Base-by-base conservation (phyloP, 768 basidiomycete genomes). In the Mycena epipterygia region DNA sequence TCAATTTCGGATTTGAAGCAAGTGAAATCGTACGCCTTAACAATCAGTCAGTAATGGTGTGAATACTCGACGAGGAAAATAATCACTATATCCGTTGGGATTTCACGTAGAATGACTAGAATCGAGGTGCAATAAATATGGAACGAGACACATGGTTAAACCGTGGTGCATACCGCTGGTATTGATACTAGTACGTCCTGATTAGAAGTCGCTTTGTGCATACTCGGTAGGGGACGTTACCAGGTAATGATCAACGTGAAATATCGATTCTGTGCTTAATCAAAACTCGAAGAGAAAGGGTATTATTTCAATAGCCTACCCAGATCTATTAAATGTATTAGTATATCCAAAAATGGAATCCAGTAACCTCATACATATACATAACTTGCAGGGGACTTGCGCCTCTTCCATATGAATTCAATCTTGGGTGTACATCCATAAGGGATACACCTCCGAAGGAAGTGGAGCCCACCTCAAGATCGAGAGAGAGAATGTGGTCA, bases 221-320 rank as follows among this genome's bases (percentile, higher is more conserved):
- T 16, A 39, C 9, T 39, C 8, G 16, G 37, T 16, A 39, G 37
- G 37, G 16, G 14, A 67, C 14, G 8, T 17, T 37, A 59, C 58
- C 66, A 59, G 21, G 66, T 67, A 16, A 67, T 67, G 33, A 48
- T 48, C 59, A 68, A 53, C 5, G 67, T 42, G 39, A 60, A 48
- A n/a, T 68, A 68, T 27, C 67, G 67, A 35, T 68, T 68, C 67
- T 68, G 29, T 2, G 7, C 3, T 16, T 13, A 9, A 21, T 55
- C 17, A 33, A 53, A 52, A n/a, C 23, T 39, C 29, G 33, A 23
- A 27, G 13, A 33, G 27, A n/a, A 41, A 16, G 46, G 25, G 27
- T 11, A 27, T 12, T 14, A 17, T 46, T 11, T 27, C 41, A 29
- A 5, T 7, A 12, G 30, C 68, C 5, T 33, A 62, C 68, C 68